phyloP scores from a whole-genome alignment of 1,284 basidiomycete species.

The Sporisorium iseilematis-ciliati region DNA sequence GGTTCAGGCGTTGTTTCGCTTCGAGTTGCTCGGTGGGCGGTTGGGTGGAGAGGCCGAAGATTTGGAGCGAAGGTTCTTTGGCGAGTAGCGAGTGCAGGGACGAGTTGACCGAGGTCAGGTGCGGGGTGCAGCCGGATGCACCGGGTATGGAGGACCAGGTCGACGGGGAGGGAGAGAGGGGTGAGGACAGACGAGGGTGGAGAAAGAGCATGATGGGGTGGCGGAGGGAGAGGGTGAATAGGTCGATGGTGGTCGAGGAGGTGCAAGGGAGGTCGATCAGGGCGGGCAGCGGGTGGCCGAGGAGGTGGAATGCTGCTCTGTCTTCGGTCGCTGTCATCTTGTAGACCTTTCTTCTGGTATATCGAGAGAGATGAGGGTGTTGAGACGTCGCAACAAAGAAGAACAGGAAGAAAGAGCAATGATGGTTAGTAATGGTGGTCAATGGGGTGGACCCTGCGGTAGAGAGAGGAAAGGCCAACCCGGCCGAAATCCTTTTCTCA shows the following conservation, averaged over 20 bases:
- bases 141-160: conserved; percentile 39
- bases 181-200: conserved; percentile 32
- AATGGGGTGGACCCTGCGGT: conserved; percentile 14
- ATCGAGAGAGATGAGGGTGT: background rate
- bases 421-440: too few species aligned
- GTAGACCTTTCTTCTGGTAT: background rate
- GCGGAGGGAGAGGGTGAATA: conserved; percentile 60
- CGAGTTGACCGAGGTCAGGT: conserved; percentile 44
- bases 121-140: conserved; percentile 40
- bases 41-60: conserved; percentile 61
- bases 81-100: conserved; percentile 26
- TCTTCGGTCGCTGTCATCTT: conserved; percentile 21
- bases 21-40: conserved; percentile 31
- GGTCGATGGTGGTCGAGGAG: conserved; percentile 50
- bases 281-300: conserved; percentile 64
- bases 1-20: conserved; percentile 22
- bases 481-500: conserved; percentile 17
- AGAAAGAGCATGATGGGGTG: conserved; percentile 62
- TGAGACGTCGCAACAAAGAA: background rate
- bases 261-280: conserved; percentile 57
- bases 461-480: background rate
- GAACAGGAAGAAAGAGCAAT: background rate
- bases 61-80: conserved; percentile 42
- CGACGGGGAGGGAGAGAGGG: conserved; percentile 19
- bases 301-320: conserved; percentile 57